A percentile compares a stretch with the other conserved stretches of the same genome.
Evolutionary conservation across 129 eudicot genomes (phyloP).

Genomic region (Kitagawia praeruptora): DNA sequence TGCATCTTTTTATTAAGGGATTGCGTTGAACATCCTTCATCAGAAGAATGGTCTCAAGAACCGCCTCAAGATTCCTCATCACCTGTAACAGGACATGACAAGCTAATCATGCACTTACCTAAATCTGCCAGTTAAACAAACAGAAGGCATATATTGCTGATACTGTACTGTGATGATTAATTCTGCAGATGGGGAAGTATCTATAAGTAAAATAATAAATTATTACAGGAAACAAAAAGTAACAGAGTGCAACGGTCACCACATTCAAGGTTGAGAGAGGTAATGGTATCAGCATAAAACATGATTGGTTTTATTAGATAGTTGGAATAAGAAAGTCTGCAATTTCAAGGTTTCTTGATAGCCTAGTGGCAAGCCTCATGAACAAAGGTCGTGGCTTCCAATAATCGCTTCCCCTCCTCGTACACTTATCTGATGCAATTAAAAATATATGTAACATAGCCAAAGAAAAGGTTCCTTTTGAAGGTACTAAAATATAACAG

Average conservation of each 20-base stretch:
- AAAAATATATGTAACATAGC: not conserved
- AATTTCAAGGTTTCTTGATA: not conserved
- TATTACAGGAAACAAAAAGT: not conserved
- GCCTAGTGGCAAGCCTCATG: not conserved
- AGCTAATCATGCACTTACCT: not conserved
- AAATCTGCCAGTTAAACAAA: not conserved
- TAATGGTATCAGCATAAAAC: not conserved
- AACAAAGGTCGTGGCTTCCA: not conserved
- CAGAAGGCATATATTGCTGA: not conserved
- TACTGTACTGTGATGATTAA: not conserved
- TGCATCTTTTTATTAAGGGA: constrained; percentile 27
- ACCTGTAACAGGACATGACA: constrained; percentile 2
- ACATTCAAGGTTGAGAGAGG: not conserved
- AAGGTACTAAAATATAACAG: not conserved
- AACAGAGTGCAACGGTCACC: not conserved
- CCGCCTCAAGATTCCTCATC: not conserved
- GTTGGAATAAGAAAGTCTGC: not conserved
- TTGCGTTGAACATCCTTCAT: not conserved
- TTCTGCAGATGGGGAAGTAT: not conserved
- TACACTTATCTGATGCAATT: not conserved
- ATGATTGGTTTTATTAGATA: not conserved
- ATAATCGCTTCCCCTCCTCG: not conserved
- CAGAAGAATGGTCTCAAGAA: not conserved
- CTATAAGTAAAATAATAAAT: not conserved
- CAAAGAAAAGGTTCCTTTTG: not conserved